A percentile compares a stretch with the other conserved stretches of the same genome.
phyloP scores from a whole-genome alignment of 2,329 filamentous ascomycete genomes.

The Claviceps spartinae region DNA sequence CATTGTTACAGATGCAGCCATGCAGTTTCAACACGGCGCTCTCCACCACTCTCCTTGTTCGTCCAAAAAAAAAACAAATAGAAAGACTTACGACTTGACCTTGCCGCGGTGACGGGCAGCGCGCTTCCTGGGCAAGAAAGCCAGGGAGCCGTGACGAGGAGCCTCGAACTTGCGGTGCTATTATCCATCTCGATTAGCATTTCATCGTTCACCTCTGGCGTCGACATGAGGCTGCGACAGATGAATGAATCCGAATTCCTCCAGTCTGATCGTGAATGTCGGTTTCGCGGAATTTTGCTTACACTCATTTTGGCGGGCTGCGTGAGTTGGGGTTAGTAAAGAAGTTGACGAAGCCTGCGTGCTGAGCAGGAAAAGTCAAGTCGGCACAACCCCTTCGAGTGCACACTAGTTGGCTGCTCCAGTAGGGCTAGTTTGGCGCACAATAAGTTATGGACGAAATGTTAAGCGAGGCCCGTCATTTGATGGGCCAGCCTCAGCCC shows the following conservation, averaged over 20 bases:
- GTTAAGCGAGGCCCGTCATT: conserved; percentile 22
- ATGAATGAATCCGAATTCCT: background rate
- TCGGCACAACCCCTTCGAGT: conserved; percentile 1
- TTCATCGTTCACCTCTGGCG: background rate
- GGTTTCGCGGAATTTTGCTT: conserved; percentile 11
- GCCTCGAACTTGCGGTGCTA: conserved; percentile 56
- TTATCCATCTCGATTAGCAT: conserved; percentile 8
- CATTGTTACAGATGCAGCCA: background rate
- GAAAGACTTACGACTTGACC: conserved; percentile 78
- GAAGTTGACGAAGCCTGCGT: conserved; percentile 21
- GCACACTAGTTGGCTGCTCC: background rate
- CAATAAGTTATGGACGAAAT: conserved; percentile 24
- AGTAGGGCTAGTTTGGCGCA: conserved; percentile 5
- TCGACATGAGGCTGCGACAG: background rate
- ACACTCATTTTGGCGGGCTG: conserved; percentile 13
- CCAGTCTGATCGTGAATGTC: too few species aligned
- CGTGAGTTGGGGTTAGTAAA: background rate
- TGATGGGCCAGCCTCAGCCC: background rate
- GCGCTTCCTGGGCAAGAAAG: conserved; percentile 80
- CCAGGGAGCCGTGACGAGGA: conserved; percentile 88
- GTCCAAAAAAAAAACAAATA: background rate
- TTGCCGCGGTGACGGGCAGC: conserved; percentile 89
- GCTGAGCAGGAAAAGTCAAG: conserved; percentile 13
- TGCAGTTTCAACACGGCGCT: background rate
- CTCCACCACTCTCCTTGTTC: background rate